Evolutionary conservation across 805 yeast species (phyloP).

Genomic region (Saturnispora silvae): DNA sequence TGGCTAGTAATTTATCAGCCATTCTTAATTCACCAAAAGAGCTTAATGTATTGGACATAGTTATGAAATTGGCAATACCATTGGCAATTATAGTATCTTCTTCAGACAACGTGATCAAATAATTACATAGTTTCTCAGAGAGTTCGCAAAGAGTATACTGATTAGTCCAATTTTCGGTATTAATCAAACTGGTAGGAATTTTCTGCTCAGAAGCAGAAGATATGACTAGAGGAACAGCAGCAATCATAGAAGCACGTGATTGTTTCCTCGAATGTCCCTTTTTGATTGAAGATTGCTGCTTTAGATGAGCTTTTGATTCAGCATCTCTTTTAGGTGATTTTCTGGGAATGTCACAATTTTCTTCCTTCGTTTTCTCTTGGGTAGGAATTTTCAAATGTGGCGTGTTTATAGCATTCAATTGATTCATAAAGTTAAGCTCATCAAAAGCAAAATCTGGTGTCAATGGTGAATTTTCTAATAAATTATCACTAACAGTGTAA

Average conservation of each 20-base stretch:
- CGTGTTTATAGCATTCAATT: not conserved
- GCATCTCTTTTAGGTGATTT: constrained; percentile 4
- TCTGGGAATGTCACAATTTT: not conserved
- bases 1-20: constrained; percentile 19
- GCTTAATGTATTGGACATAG: constrained; percentile 14
- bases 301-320: not conserved
- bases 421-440: not conserved
- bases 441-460: not conserved
- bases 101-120: constrained; percentile 15
- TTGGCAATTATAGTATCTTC: constrained; percentile 7
- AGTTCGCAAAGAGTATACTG: constrained; percentile 13
- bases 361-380: not conserved
- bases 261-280: constrained; percentile 19
- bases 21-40: constrained; percentile 24
- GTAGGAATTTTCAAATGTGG: not conserved
- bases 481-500: not conserved
- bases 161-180: constrained; percentile 11
- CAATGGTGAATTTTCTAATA: not conserved
- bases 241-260: constrained; percentile 26
- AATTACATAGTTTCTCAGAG: constrained; percentile 17
- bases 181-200: not conserved
- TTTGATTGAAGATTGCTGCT: not conserved
- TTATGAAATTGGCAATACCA: constrained; percentile 6
- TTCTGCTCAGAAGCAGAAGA: constrained; percentile 20
- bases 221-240: constrained; percentile 26